Evolutionary conservation across 2,329 filamentous ascomycete genomes (phyloP), one percentile per base, ranked within the genome.

Genomic region (Lojkania enalia): DNA sequence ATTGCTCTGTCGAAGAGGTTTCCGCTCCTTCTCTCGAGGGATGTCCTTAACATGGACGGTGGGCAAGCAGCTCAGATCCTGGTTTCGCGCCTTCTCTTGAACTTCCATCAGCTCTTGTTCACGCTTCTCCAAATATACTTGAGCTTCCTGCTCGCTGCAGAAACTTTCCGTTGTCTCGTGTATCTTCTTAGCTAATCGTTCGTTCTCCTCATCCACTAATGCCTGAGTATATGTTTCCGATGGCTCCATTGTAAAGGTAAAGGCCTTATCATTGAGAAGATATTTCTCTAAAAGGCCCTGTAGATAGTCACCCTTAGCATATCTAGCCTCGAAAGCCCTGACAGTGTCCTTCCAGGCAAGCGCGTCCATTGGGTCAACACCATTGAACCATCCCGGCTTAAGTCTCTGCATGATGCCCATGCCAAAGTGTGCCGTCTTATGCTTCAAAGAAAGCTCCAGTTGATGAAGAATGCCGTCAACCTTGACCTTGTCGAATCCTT

Each of bases 361-460:
- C 11, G 89, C 85, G 54, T 95, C 85, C 70, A 97, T 95, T 0
- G 94, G 92, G 66, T 97, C 89, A 3, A 90, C 84, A 4, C 92
- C 94, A 45, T 94, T 95, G 71, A 99, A 97, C 94, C 94, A 99
- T 47, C 87, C 86, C 2, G 90, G 87, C 64, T 95, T 88, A 5
- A 96, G 78, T 31, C 92, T 84, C 58, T 96, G 89, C 70, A 99
- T 83, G 41, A 97, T 81, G 14, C 86, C 85, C 78, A 96, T 89
- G 12, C 94, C 94, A 64, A 99, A 99, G 61, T 87, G 90, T 42
- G 94, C 89, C 0, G 90, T 96, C 77, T 97, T 97, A 74, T 99
- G 90, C 73, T 96, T 96, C 37, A 97, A 74, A 0, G 85, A 81
- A n/a, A 99, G 79, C 66, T 99, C 94, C 3, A 97, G 74, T 69